Percentiles rank a stretch among this genome's conserved stretches.
These are phyloP conservation scores for Gossypium bickii DNA, from an alignment of 345 rosid species.

Conservation along the genomic window DNA sequence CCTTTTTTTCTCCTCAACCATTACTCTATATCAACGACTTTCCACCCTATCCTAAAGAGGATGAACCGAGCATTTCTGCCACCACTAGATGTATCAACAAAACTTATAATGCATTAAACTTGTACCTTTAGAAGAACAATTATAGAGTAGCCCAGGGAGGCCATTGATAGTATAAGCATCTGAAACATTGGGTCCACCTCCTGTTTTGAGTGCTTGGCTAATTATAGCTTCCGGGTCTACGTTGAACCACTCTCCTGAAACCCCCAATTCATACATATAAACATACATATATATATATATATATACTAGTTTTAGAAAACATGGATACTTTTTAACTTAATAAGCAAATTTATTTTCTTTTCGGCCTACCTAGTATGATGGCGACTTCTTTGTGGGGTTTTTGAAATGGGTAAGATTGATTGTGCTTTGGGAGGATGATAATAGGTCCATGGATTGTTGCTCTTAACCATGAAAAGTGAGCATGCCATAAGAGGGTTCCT, in stretches of 20 bases:
- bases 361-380: constrained; percentile 39
- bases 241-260: constrained; percentile 61
- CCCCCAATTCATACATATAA: neutral
- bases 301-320: too few relatives aligned
- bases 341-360: neutral
- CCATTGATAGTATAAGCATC: constrained; percentile 60
- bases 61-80: too few relatives aligned
- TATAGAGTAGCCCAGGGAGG: constrained; percentile 57
- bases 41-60: too few relatives aligned
- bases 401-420: constrained; percentile 46
- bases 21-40: too few relatives aligned
- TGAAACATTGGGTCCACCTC: constrained; percentile 56
- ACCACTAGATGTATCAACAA: too few relatives aligned
- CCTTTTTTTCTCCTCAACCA: too few relatives aligned
- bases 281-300: neutral
- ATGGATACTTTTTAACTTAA: neutral
- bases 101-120: neutral
- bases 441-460: constrained; percentile 51
- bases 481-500: constrained; percentile 51
- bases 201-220: constrained; percentile 47
- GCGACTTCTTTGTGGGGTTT: constrained; percentile 60
- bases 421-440: constrained; percentile 45
- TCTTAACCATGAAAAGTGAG: constrained; percentile 56
- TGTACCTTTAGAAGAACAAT: constrained; percentile 53
- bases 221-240: constrained; percentile 53